Conservation (phyloP, 306 rosid genomes). For the Malus sieversii region DNA sequence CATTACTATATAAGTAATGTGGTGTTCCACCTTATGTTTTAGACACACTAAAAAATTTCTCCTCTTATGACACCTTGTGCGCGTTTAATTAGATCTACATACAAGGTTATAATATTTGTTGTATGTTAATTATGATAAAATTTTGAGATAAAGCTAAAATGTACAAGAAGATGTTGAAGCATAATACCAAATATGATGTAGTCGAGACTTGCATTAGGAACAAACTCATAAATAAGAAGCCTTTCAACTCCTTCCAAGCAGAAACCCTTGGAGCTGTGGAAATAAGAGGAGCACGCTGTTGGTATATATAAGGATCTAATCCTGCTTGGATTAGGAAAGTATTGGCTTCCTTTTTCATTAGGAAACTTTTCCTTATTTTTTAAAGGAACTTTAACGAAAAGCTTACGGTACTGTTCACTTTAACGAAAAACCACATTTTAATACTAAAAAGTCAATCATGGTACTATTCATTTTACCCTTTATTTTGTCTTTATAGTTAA, state of each 20-base stretch:
- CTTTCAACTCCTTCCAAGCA: constrained; percentile 29
- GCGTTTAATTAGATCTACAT: too few relatives aligned
- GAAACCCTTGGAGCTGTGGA: constrained; percentile 16
- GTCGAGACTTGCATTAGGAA: constrained; percentile 37
- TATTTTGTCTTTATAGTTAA: too few relatives aligned
- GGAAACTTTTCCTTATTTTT: neutral
- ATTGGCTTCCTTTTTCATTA: neutral
- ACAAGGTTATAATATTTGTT: neutral
- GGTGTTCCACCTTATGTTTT: too few relatives aligned
- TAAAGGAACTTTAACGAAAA: too few relatives aligned
- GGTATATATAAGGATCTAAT: neutral
- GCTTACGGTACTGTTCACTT: too few relatives aligned
- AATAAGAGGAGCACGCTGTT: neutral
- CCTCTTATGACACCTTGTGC: too few relatives aligned
- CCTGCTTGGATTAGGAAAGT: neutral
- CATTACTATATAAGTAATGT: too few relatives aligned
- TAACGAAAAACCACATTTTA: too few relatives aligned
- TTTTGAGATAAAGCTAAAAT: neutral
- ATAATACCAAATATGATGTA: constrained; percentile 28
- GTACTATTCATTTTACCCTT: too few relatives aligned
- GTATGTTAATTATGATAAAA: neutral
- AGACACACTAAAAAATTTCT: too few relatives aligned
- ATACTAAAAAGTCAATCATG: too few relatives aligned
- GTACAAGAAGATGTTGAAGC: neutral
- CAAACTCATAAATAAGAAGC: constrained; percentile 34